These are phyloP conservation scores for Puccinia novopanici DNA, from an alignment of 1,284 basidiomycete genomes.

Conservation along the genomic window DNA sequence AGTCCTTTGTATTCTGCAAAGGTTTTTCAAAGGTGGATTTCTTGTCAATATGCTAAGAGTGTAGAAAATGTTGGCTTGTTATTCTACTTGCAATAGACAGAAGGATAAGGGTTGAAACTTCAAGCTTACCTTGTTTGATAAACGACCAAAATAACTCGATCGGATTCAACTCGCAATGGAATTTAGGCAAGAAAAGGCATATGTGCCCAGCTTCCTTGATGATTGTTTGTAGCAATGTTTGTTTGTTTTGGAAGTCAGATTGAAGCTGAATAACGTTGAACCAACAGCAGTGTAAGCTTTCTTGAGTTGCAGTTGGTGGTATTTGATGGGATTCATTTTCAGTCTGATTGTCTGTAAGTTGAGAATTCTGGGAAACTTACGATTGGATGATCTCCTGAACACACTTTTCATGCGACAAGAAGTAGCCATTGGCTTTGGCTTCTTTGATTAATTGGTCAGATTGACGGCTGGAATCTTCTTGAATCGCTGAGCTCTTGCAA, in stretches of 20 bases:
- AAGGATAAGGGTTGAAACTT: neutral
- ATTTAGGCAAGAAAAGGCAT: conserved; percentile 24
- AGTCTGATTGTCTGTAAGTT: neutral
- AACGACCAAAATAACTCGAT: conserved; percentile 28
- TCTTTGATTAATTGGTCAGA: neutral
- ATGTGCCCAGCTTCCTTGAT: conserved; percentile 21
- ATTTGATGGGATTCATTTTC: neutral
- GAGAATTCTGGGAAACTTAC: neutral
- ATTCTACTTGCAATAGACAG: neutral
- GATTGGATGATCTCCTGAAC: neutral
- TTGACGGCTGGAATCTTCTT: neutral
- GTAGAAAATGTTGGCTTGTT: neutral
- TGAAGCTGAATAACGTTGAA: neutral
- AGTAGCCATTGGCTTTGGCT: neutral
- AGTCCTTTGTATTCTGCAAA: neutral
- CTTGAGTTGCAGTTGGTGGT: neutral
- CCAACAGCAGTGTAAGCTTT: conserved; percentile 8
- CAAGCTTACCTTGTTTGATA: conserved; percentile 26
- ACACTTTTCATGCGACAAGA: neutral
- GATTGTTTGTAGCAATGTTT: conserved; percentile 17
- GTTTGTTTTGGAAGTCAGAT: conserved; percentile 27
- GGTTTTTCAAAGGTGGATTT: neutral
- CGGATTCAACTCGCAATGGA: conserved; percentile 32
- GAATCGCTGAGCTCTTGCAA: neutral
- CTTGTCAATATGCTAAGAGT: neutral